A percentile compares a stretch with the other conserved stretches of the same genome.
phyloP scores from a whole-genome alignment of 805 yeast species.

The Candida pseudoglaebosa region DNA sequence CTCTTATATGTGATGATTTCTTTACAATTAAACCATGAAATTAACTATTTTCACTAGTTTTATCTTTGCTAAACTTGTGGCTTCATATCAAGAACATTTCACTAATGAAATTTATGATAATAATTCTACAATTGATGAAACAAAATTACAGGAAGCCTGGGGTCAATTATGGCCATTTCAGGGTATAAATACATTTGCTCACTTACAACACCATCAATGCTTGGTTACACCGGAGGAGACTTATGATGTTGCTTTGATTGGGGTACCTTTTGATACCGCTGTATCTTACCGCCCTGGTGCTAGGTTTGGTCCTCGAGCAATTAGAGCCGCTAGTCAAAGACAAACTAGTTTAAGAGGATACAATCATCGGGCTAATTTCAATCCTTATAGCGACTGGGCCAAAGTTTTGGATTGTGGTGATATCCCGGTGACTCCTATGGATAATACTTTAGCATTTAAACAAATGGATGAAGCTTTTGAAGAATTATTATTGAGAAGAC shows the following conservation, averaged over 20 bases:
- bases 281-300: conserved; percentile 78
- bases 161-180: conserved; percentile 70
- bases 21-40: not conserved
- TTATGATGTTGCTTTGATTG: conserved; percentile 71
- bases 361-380: conserved; percentile 58
- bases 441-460: conserved; percentile 46
- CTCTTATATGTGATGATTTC: no score
- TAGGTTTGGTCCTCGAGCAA: conserved; percentile 75
- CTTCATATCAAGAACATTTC: not conserved
- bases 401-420: conserved; percentile 53
- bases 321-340: conserved; percentile 65
- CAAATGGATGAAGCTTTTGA: conserved; percentile 54
- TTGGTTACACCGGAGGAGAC: conserved; percentile 41
- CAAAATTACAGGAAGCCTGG: conserved; percentile 60
- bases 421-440: conserved; percentile 59
- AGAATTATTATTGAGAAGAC: conserved; percentile 47
- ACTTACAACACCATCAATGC: conserved; percentile 59
- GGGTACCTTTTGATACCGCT: conserved; percentile 84
- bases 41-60: not conserved
- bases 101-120: not conserved
- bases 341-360: conserved; percentile 68
- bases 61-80: not conserved
- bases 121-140: not conserved
- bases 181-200: conserved; percentile 72
- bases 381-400: conserved; percentile 51